Evolutionary conservation across 2,329 filamentous ascomycete genomes (phyloP), one percentile per base, ranked within the genome.

Genomic region (Hypoxylon sp.): DNA sequence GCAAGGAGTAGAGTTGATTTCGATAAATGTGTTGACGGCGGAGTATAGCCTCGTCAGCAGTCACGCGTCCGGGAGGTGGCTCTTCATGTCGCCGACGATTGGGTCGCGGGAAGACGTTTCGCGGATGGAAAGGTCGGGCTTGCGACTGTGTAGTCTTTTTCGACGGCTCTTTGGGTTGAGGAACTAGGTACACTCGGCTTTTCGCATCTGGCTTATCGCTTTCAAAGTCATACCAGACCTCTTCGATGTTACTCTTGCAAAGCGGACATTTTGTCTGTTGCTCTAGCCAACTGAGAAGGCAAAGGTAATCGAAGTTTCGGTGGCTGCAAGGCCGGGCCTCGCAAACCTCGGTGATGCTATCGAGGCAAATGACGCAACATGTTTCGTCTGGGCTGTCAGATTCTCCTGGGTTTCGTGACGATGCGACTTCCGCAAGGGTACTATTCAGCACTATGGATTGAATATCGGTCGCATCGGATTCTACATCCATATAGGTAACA

Each of bases 281-380:
- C 61, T 91, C 80, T 4, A 96, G 76, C 92, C 93, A 97, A 71
- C 81, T 91, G 15, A 87, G 73, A 4, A 96, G 80, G 69, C 92
- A 97, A 8, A 90, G 70, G 66, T 91, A 95, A 75, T 97, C 91
- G 68, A 95, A 96, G 61, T 86, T 84, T 49, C 77, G 73, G 74
- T 97, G 92, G 30, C 82, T 80, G 75, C 92, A 97, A 5, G 92
- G 91, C 13, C 80, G 74, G 5, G 89, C 83, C 40, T 87, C 77
- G 57, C 89, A 91, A 42, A 82, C 74, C 63, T 94, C 89, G 7
- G 84, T 83, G 64, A 96, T 78, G 43, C 74, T 67, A 48, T 93
- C 89, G 54, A 97, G 84, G 70, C 92, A 97, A 70, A 97, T 94
- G 57, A 95, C 90, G 70, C 92, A 97, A 65, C 80, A 83, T 57